Percentiles rank a stretch among this genome's conserved stretches.
phyloP scores from a whole-genome alignment of 495 filamentous ascomycete genomes.

The Sordaria brevicollis region DNA sequence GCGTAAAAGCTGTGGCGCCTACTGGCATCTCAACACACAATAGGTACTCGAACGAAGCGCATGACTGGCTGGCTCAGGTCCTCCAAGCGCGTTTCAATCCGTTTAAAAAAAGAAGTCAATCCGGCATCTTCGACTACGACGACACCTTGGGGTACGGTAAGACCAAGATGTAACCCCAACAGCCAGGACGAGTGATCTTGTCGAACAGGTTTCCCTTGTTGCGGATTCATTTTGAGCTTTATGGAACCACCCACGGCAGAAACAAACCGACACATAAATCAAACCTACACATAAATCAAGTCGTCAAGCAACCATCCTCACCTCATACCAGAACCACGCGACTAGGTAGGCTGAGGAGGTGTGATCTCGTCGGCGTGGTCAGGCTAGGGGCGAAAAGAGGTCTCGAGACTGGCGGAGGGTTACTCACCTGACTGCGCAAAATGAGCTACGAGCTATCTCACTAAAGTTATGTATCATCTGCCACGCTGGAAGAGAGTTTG shows the following conservation, averaged over 20 bases:
- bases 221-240: background rate
- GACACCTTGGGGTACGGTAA: background rate
- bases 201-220: background rate
- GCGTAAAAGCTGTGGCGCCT: slow-evolving; percentile 3
- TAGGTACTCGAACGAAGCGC: slow-evolving; percentile 22
- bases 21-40: slow-evolving; percentile 13
- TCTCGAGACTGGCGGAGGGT: background rate
- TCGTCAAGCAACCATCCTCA: background rate
- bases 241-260: background rate
- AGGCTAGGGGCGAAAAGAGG: background rate
- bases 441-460: background rate
- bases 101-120: slow-evolving; percentile 23
- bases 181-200: background rate
- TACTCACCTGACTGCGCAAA: background rate
- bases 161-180: background rate
- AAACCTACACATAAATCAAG: background rate
- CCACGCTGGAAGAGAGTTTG: background rate
- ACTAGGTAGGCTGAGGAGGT: background rate
- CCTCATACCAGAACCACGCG: background rate
- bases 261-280: no score
- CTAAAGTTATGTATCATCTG: background rate
- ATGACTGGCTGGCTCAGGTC: slow-evolving; percentile 20
- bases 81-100: slow-evolving; percentile 21
- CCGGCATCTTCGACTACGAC: slow-evolving; percentile 2
- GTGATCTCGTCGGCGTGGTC: background rate